Conservation (phyloP, 2,329 filamentous ascomycete species). For the Talaromyces sp. region DNA sequence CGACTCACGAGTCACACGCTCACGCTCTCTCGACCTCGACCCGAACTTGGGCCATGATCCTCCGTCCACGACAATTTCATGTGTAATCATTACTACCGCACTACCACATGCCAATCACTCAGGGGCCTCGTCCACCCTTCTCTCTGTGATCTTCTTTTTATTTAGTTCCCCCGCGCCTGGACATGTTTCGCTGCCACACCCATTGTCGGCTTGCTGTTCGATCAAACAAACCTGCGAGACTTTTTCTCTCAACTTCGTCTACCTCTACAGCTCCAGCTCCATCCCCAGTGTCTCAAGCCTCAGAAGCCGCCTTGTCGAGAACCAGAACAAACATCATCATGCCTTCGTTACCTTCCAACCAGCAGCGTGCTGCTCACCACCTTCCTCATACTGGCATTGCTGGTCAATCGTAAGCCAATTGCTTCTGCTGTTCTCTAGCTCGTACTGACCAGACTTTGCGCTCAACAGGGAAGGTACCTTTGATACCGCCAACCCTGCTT, state of each 20-base stretch:
- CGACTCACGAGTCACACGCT: background rate
- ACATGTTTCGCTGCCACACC: conserved; percentile 11
- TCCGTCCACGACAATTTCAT: background rate
- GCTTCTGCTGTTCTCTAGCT: background rate
- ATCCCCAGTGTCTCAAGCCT: conserved; percentile 12
- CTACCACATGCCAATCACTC: background rate
- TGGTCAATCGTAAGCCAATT: conserved; percentile 8
- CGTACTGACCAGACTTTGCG: background rate
- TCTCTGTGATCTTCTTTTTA: conserved; percentile 1
- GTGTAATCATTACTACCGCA: conserved; percentile 1
- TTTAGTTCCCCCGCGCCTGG: conserved; percentile 1
- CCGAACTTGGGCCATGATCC: background rate
- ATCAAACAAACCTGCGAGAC: background rate
- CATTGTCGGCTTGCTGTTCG: conserved; percentile 5
- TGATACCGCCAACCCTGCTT: conserved; percentile 46
- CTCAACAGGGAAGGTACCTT: conserved; percentile 39
- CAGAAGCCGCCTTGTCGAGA: conserved; percentile 4
- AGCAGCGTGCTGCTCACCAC: conserved; percentile 10
- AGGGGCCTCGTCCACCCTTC: conserved; percentile 2
- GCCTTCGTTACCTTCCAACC: conserved; percentile 3
- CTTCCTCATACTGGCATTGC: conserved; percentile 5
- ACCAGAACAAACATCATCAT: conserved; percentile 4
- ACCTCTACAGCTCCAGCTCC: conserved; percentile 6
- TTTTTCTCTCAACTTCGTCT: conserved; percentile 8
- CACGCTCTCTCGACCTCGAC: conserved; percentile 1